Base-by-base conservation (phyloP, 306 rosid species). In the Leucaena leucocephala region DNA sequence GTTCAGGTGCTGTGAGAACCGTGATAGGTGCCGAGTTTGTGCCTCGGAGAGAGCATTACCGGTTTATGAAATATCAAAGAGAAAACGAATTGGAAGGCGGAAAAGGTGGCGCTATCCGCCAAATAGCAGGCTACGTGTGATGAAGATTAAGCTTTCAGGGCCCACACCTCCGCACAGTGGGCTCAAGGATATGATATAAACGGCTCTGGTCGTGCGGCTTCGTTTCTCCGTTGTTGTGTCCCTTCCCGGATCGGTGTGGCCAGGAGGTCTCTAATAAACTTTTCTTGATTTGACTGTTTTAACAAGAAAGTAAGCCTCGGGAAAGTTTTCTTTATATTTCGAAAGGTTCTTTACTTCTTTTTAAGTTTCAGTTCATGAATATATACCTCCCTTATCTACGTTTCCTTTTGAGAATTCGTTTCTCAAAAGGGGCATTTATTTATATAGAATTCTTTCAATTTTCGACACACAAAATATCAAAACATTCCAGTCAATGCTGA, bases 1-100 rank as follows among this genome's bases (percentile, higher is more conserved):
- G 89, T 73, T 52, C 70, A 80, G 82, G 52, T 10, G 76, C 45
- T 85, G 81, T 75, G 90, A 68, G 87, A 89, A 87, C 71, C 83
- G 91, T 82, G 85, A 3, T 3, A 44, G 44, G 66, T 58, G 0
- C 4, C 38, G 27, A 21, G 27, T 13, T 2, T 27, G 15, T 6
- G 8, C 0, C 6, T 34, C 6, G 50, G 55, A 16, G 7, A 52
- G 13, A 55, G 11, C 15, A 55, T 38, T 38, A n/a, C n/a, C 16
- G 38, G 78, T 21, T 5, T 33, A n/a, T 19, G 27, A 27, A 71
- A 40, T 48, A 43, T 55, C 22, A 45, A 3, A 50, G n/a, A 11
- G 66, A 13, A 71, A 71, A 55, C 70, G 8, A 40, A 22, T 80
- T 72, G 75, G 61, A 44, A 80, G 81, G 74, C 43, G 44, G 57